Percentiles rank a stretch among this genome's conserved stretches.
Evolutionary conservation across 1,139 yeast species (phyloP).

Genomic region (Pichia sp.): DNA sequence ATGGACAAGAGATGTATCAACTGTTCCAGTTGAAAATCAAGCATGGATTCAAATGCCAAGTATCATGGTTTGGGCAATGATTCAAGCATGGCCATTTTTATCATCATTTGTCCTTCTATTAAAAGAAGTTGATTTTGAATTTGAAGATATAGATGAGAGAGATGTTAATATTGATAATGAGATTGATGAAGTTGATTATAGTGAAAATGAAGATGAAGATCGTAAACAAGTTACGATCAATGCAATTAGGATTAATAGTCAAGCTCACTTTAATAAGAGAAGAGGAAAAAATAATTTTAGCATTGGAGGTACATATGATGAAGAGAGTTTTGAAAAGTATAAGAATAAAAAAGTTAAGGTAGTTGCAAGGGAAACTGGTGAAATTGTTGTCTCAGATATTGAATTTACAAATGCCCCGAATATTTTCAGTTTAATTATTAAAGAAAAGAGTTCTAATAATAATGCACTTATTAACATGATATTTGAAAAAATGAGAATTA

Average conservation of each 20-base stretch:
- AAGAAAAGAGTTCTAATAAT: background rate
- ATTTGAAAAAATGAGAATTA: constrained; percentile 18
- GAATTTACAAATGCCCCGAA: constrained; percentile 8
- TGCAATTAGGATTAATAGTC: constrained; percentile 7
- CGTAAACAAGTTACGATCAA: constrained; percentile 4
- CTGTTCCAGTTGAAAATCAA: constrained; percentile 26
- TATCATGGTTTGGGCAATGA: constrained; percentile 24
- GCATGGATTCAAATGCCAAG: constrained; percentile 41
- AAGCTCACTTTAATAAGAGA: constrained; percentile 1
- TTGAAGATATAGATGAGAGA: constrained; percentile 7
- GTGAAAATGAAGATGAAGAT: constrained; percentile 7
- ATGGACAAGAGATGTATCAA: constrained; percentile 23
- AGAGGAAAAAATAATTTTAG: background rate
- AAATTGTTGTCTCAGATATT: constrained; percentile 7
- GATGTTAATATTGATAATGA: background rate
- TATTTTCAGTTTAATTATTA: background rate
- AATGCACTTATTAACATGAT: constrained; percentile 6
- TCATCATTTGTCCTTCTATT: constrained; percentile 32
- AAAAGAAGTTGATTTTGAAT: constrained; percentile 24
- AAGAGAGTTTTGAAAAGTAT: background rate
- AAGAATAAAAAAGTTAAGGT: constrained; percentile 5
- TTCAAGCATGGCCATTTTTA: constrained; percentile 29
- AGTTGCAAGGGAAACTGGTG: constrained; percentile 4
- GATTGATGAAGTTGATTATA: background rate
- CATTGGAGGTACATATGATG: constrained; percentile 6